Evolutionary conservation across 2,329 filamentous ascomycete species (phyloP).

Genomic region (Pseudogymnoascus sp.): DNA sequence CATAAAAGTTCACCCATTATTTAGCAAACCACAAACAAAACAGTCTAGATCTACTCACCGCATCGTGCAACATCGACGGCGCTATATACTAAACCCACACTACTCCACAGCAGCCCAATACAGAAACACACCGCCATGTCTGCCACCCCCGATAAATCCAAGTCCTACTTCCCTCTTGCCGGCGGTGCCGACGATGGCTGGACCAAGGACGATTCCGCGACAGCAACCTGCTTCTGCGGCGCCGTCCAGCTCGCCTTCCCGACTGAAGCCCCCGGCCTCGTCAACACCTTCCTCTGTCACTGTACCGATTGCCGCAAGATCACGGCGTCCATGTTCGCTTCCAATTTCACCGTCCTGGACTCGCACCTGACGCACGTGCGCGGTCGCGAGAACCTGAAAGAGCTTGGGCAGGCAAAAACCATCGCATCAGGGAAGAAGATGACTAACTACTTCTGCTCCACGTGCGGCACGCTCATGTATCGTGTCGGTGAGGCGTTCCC

Average conservation of each 20-base stretch:
- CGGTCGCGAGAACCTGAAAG: conserved; percentile 42
- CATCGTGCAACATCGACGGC: not conserved
- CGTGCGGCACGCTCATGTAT: conserved; percentile 55
- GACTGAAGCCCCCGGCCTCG: conserved; percentile 36
- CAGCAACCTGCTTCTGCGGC: conserved; percentile 52
- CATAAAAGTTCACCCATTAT: not conserved
- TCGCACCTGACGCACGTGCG: conserved; percentile 40
- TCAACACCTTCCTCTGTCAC: conserved; percentile 49
- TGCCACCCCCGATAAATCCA: conserved; percentile 21
- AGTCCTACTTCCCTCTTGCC: conserved; percentile 33
- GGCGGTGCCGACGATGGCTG: conserved; percentile 36
- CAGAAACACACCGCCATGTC: conserved; percentile 14
- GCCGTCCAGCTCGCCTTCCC: conserved; percentile 47
- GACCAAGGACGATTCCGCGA: conserved; percentile 41
- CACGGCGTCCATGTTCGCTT: conserved; percentile 54
- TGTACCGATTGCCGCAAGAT: conserved; percentile 56
- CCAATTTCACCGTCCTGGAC: conserved; percentile 47
- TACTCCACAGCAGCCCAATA: not conserved
- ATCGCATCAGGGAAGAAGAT: conserved; percentile 42
- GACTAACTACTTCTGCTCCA: conserved; percentile 54
- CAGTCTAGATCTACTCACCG: not conserved
- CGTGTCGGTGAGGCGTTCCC: conserved; percentile 39
- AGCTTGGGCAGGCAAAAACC: conserved; percentile 40
- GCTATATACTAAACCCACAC: not conserved
- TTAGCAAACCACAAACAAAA: not conserved